Evolutionary conservation across 257 asterid genomes (phyloP).

Genomic region (Thymus quinquecostatus): DNA sequence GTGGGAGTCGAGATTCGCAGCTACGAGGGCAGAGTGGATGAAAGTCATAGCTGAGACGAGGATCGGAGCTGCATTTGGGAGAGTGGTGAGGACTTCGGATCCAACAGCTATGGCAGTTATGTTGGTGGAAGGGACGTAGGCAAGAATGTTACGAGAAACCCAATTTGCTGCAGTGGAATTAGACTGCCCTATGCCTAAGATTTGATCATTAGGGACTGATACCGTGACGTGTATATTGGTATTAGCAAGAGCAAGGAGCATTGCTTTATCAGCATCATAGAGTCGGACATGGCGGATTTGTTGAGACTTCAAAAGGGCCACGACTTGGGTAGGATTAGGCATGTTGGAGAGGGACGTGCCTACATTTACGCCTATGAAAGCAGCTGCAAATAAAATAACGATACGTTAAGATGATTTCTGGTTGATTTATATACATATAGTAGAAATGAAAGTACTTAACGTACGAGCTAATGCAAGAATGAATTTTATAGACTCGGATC

Average conservation of each 20-base stretch:
- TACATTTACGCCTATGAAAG: slow-evolving; percentile 79
- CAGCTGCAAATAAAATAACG: slow-evolving; percentile 42
- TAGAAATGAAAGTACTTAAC: neutral
- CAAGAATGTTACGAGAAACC: slow-evolving; percentile 74
- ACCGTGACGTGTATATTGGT: slow-evolving; percentile 70
- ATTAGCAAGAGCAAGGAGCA: slow-evolving; percentile 82
- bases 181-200: slow-evolving; percentile 84
- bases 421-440: neutral
- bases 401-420: slow-evolving; percentile 1
- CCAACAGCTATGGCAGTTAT: slow-evolving; percentile 85
- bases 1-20: slow-evolving; percentile 71
- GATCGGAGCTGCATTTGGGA: slow-evolving; percentile 82
- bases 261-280: slow-evolving; percentile 65
- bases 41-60: slow-evolving; percentile 74
- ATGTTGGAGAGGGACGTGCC: slow-evolving; percentile 84
- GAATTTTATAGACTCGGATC: neutral
- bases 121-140: slow-evolving; percentile 81
- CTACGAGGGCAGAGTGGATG: slow-evolving; percentile 81
- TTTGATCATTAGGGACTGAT: slow-evolving; percentile 83
- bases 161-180: slow-evolving; percentile 88
- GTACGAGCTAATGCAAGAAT: neutral
- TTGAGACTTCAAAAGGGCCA: slow-evolving; percentile 83
- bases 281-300: slow-evolving; percentile 78
- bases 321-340: slow-evolving; percentile 86
- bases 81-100: slow-evolving; percentile 72